Percentiles rank a stretch among this genome's conserved stretches.
Conservation (phyloP, 768 basidiomycete species). For the Phaeotremella skinneri region DNA sequence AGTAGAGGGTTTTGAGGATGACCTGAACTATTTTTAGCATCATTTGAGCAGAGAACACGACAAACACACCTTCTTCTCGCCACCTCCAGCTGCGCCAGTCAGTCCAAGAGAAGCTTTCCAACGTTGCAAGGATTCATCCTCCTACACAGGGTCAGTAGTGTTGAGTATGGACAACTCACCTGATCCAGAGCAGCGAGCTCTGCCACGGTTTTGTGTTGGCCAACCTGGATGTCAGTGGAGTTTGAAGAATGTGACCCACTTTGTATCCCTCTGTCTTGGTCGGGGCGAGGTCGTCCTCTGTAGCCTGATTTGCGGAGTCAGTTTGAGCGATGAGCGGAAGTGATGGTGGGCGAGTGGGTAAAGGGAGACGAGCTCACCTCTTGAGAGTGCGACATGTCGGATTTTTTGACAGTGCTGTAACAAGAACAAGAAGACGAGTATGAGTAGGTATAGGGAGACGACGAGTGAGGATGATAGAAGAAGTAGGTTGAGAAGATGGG, state of each 20-base stretch:
- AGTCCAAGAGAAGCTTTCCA: conserved; percentile 96
- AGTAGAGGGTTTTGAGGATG: conserved; percentile 61
- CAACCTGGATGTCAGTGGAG: conserved; percentile 33
- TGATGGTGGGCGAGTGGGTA: no score
- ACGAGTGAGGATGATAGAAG: no score
- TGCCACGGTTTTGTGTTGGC: conserved; percentile 60
- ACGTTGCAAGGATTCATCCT: conserved; percentile 87
- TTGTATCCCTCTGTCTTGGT: conserved; percentile 52
- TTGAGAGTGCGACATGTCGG: conserved; percentile 27
- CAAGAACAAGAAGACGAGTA: no score
- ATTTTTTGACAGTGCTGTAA: neutral
- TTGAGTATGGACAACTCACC: conserved; percentile 25
- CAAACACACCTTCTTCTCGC: conserved; percentile 60
- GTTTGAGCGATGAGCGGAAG: no score
- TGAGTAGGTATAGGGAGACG: no score
- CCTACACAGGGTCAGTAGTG: conserved; percentile 20
- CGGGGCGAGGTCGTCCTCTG: conserved; percentile 48
- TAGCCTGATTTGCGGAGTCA: no score
- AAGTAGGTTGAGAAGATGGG: no score
- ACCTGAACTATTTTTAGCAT: conserved; percentile 24
- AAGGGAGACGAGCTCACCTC: conserved; percentile 25
- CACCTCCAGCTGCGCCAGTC: conserved; percentile 58
- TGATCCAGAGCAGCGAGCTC: conserved; percentile 84
- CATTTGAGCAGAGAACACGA: neutral
- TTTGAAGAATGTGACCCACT: conserved; percentile 17